Percentiles rank a stretch among this genome's conserved stretches.
These are phyloP conservation scores for Fusarium nelsonii DNA, from an alignment of 2,329 filamentous ascomycete species.

Conservation along the genomic window DNA sequence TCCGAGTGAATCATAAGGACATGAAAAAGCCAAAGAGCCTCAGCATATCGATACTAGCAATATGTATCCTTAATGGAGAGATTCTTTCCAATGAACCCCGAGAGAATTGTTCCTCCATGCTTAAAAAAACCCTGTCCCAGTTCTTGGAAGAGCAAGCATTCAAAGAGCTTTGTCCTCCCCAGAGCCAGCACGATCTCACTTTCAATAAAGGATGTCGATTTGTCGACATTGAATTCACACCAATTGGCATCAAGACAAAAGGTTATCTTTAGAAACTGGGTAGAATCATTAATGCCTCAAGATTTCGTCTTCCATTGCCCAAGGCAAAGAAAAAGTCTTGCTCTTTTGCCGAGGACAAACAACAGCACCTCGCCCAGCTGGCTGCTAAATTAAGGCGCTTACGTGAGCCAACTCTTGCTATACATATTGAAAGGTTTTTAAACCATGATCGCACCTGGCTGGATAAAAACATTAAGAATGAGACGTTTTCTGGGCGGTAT, in stretches of 20 bases:
- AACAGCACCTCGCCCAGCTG: background rate
- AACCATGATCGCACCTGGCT: background rate
- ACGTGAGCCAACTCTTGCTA: background rate
- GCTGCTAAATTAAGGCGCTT: background rate
- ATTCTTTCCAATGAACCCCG: background rate
- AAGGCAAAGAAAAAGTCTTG: background rate
- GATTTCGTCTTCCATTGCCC: background rate
- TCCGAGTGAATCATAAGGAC: background rate
- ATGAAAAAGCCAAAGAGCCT: background rate
- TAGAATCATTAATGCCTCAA: background rate
- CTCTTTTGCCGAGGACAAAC: background rate
- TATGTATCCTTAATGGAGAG: conserved; percentile 2
- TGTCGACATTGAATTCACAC: background rate
- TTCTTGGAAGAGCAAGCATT: background rate
- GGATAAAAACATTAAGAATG: background rate
- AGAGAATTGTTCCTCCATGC: background rate
- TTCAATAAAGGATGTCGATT: background rate
- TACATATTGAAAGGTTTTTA: background rate
- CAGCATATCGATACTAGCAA: conserved; percentile 3
- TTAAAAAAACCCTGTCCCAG: background rate
- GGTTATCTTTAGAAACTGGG: background rate
- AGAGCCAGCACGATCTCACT: background rate
- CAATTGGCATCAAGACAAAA: background rate
- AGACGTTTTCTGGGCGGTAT: background rate
- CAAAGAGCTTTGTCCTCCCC: background rate